These are phyloP conservation scores for Rosa hybrid DNA, from an alignment of 331 rosid genomes.

Conservation along the genomic window DNA sequence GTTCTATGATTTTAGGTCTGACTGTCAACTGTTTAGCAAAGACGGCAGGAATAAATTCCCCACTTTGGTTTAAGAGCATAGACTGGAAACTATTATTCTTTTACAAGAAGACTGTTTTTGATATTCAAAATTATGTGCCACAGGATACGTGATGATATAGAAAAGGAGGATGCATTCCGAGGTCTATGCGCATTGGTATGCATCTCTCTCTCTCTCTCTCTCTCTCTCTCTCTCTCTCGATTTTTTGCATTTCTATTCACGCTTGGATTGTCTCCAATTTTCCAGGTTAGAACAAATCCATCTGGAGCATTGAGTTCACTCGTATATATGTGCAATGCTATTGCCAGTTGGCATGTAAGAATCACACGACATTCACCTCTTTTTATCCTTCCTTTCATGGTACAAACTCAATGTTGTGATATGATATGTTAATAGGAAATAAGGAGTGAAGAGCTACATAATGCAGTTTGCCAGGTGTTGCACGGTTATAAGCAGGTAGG, in stretches of 20 bases:
- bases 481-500: slow-evolving; percentile 93
- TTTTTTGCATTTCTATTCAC: neutral
- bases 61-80: slow-evolving; percentile 14
- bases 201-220: slow-evolving; percentile 13
- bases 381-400: neutral
- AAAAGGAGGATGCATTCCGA: slow-evolving; percentile 96
- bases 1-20: neutral
- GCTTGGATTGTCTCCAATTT: slow-evolving; percentile 24
- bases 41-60: neutral
- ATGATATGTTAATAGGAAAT: slow-evolving; percentile 62
- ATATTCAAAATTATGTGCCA: slow-evolving; percentile 27
- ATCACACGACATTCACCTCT: slow-evolving; percentile 7
- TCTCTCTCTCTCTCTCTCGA: neutral
- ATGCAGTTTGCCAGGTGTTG: slow-evolving; percentile 90
- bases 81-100: slow-evolving; percentile 11
- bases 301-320: slow-evolving; percentile 88
- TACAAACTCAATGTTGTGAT: slow-evolving; percentile 26
- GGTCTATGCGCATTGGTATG: slow-evolving; percentile 98
- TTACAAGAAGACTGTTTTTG: neutral
- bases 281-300: slow-evolving; percentile 92
- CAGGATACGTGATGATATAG: slow-evolving; percentile 97
- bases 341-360: slow-evolving; percentile 99
- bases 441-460: slow-evolving; percentile 84
- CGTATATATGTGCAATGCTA: slow-evolving; percentile 78
- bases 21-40: neutral